phyloP scores from a whole-genome alignment of 495 filamentous ascomycete genomes.

The Penicillium desertorum region DNA sequence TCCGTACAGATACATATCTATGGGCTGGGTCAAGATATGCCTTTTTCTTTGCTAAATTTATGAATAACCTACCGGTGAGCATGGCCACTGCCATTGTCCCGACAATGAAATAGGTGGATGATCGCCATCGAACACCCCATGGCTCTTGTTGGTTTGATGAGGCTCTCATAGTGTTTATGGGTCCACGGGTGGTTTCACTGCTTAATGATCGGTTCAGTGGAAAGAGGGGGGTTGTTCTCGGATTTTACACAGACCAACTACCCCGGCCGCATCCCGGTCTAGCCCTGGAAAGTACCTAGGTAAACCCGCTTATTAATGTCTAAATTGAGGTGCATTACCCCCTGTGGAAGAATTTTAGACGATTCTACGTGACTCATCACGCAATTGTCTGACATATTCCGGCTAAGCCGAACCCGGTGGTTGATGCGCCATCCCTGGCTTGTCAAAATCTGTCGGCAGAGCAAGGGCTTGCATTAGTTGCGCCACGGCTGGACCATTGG shows the following conservation, averaged over 20 bases:
- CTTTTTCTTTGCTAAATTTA: constrained; percentile 21
- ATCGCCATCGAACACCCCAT: constrained; percentile 22
- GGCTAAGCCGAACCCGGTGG: not conserved
- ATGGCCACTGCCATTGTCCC: constrained; percentile 26
- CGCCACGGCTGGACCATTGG: not conserved
- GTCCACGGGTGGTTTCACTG: not conserved
- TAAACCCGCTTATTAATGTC: not conserved
- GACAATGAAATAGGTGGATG: constrained; percentile 26
- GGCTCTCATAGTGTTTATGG: not conserved
- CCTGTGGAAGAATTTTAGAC: not conserved
- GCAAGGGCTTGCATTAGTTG: not conserved
- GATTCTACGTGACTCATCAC: not conserved
- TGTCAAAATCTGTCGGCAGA: not conserved
- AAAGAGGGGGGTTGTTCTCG: not conserved
- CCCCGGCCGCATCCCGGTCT: not conserved
- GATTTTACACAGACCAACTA: not conserved
- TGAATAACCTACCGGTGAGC: constrained; percentile 39
- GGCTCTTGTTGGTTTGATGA: not conserved
- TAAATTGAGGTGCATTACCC: not conserved
- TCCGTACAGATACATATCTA: constrained; percentile 32
- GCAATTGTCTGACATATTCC: not conserved
- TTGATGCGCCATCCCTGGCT: not conserved
- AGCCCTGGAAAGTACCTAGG: not conserved
- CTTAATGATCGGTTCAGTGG: not conserved
- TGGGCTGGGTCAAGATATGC: constrained; percentile 46